phyloP scores from a whole-genome alignment of 192 early-diverging fungal genomes.

The Rhizophagus sp. region DNA sequence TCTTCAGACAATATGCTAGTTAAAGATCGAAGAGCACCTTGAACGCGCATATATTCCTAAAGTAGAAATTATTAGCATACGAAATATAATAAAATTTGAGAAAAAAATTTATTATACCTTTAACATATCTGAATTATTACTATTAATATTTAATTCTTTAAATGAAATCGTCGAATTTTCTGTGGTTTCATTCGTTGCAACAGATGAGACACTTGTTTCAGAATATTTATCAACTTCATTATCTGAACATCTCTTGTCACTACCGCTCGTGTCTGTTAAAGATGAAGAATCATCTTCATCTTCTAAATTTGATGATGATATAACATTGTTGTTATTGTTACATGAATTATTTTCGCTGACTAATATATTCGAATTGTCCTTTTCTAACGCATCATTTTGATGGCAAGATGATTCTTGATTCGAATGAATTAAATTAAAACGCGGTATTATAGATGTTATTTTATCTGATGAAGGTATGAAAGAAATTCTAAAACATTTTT shows the following conservation, averaged over 20 bases:
- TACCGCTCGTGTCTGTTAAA: background rate
- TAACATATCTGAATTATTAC: conserved; percentile 7
- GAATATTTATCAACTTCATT: background rate
- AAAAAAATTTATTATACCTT: background rate
- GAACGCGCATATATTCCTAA: conserved; percentile 44
- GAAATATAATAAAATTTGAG: too few species aligned
- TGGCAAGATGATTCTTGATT: background rate
- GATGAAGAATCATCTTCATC: background rate
- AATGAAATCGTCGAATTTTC: background rate
- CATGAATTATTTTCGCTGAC: background rate
- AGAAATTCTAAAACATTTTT: background rate
- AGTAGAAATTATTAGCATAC: too few species aligned
- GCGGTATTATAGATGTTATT: background rate
- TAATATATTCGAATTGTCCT: background rate
- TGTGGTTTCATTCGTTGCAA: background rate
- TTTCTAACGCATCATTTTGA: background rate
- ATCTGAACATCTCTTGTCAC: background rate
- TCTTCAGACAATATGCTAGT: conserved; percentile 34
- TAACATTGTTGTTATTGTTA: background rate
- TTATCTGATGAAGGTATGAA: conserved; percentile 3
- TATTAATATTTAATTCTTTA: background rate
- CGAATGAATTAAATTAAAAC: background rate
- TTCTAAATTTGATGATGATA: background rate
- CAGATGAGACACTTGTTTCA: background rate
- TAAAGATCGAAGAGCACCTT: conserved; percentile 38